A percentile compares a stretch with the other conserved stretches of the same genome.
Conservation (phyloP, 805 yeast genomes). For the Wickerhamiella occidentalis region DNA sequence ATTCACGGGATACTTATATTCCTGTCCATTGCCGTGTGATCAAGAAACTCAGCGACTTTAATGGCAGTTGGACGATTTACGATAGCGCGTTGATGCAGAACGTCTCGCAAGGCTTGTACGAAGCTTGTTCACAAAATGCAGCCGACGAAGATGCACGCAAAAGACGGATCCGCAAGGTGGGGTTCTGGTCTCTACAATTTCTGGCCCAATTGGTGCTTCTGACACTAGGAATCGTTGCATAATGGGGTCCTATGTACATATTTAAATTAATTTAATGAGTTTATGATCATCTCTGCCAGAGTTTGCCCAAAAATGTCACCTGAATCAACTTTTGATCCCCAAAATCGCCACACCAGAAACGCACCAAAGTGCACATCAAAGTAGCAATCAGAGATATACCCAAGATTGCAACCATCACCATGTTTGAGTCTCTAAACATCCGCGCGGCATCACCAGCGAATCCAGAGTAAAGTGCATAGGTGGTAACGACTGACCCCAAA, state of each 20-base stretch:
- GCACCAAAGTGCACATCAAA: slow-evolving; percentile 26
- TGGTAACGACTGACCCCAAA: slow-evolving; percentile 72
- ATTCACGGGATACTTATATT: slow-evolving; percentile 76
- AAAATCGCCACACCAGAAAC: slow-evolving; percentile 30
- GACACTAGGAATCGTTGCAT: slow-evolving; percentile 66
- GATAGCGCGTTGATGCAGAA: slow-evolving; percentile 88
- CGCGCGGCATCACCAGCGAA: slow-evolving; percentile 69
- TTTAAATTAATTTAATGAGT: slow-evolving; percentile 1
- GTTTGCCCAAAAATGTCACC: slow-evolving; percentile 16
- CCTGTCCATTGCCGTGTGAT: slow-evolving; percentile 75
- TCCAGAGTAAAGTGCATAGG: slow-evolving; percentile 75
- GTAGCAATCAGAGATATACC: slow-evolving; percentile 58
- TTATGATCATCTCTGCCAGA: too few relatives aligned
- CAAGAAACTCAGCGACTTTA: slow-evolving; percentile 70
- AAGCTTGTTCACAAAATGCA: slow-evolving; percentile 78
- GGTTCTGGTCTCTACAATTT: slow-evolving; percentile 85
- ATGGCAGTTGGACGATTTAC: slow-evolving; percentile 93
- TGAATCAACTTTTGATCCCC: slow-evolving; percentile 16
- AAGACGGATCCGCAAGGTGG: slow-evolving; percentile 65
- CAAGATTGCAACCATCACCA: slow-evolving; percentile 69
- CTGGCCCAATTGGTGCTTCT: slow-evolving; percentile 69
- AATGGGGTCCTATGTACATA: slow-evolving; percentile 9
- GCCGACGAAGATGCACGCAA: slow-evolving; percentile 72
- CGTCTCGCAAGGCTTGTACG: slow-evolving; percentile 76
- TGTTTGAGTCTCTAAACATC: slow-evolving; percentile 56